Conservation (phyloP, 345 rosid species). For the Cardamine resedifolia region DNA sequence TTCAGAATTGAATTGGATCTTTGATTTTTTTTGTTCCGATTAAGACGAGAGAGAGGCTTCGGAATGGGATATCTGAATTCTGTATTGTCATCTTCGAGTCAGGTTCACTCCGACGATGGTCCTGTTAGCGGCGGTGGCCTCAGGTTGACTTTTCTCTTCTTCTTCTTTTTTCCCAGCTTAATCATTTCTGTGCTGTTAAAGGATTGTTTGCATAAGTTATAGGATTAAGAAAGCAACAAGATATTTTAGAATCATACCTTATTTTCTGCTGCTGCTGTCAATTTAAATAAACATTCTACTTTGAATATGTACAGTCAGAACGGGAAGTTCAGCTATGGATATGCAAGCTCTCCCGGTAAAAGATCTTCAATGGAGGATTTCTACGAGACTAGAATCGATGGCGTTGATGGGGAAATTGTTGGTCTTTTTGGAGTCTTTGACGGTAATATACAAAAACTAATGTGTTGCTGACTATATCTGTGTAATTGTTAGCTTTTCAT, state of each 20-base stretch:
- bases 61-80: slow-evolving; percentile 84
- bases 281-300: neutral
- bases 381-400: slow-evolving; percentile 92
- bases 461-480: neutral
- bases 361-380: slow-evolving; percentile 99
- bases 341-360: slow-evolving; percentile 96
- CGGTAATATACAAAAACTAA: slow-evolving; percentile 44
- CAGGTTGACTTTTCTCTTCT: slow-evolving; percentile 52
- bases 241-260: neutral
- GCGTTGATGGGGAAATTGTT: slow-evolving; percentile 88
- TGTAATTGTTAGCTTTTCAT: neutral
- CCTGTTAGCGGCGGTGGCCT: slow-evolving; percentile 95
- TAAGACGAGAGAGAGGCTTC: slow-evolving; percentile 14
- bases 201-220: neutral
- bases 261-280: slow-evolving; percentile 5
- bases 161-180: slow-evolving; percentile 20
- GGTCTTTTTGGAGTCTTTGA: slow-evolving; percentile 99
- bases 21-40: slow-evolving; percentile 35
- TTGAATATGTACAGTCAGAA: slow-evolving; percentile 58
- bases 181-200: neutral
- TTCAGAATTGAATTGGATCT: neutral
- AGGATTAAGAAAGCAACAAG: neutral
- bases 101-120: slow-evolving; percentile 68
- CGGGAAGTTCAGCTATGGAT: slow-evolving; percentile 97
- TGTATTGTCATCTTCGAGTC: slow-evolving; percentile 69